phyloP scores from a whole-genome alignment of 108 stramenopile genomes.

The Cyclostephanos tholiformis region DNA sequence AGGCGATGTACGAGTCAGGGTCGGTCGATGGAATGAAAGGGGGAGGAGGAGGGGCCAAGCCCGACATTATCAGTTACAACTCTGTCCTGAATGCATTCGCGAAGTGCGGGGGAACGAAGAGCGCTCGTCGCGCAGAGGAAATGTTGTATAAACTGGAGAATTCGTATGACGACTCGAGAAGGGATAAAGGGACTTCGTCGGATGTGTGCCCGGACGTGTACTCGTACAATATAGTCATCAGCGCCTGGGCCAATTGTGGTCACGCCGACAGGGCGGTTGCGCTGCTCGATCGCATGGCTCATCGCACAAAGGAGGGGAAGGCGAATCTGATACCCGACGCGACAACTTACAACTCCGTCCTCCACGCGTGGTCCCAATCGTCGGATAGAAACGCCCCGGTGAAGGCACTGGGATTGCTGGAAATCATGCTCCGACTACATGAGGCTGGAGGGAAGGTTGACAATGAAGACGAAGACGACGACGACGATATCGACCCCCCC shows the following conservation, averaged over 20 bases:
- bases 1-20: constrained; percentile 39
- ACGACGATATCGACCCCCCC: background rate
- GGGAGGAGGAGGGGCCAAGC: constrained; percentile 12
- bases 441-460: constrained; percentile 17
- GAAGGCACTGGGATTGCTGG: constrained; percentile 41
- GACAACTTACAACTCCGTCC: constrained; percentile 67
- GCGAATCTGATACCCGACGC: constrained; percentile 46
- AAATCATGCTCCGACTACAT: constrained; percentile 46
- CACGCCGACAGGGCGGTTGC: constrained; percentile 42
- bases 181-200: constrained; percentile 13
- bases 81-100: constrained; percentile 69
- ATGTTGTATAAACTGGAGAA: constrained; percentile 40
- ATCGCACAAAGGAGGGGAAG: constrained; percentile 18
- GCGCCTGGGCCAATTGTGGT: constrained; percentile 45
- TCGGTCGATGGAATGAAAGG: background rate
- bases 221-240: constrained; percentile 54
- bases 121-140: constrained; percentile 35
- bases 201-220: constrained; percentile 44
- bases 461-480: background rate
- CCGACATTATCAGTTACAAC: constrained; percentile 56
- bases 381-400: constrained; percentile 46
- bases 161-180: background rate
- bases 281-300: constrained; percentile 47
- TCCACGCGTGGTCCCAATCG: constrained; percentile 62
- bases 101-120: constrained; percentile 22